phyloP scores from a whole-genome alignment of 2,329 filamentous ascomycete genomes.

The Xylaria sp. region DNA sequence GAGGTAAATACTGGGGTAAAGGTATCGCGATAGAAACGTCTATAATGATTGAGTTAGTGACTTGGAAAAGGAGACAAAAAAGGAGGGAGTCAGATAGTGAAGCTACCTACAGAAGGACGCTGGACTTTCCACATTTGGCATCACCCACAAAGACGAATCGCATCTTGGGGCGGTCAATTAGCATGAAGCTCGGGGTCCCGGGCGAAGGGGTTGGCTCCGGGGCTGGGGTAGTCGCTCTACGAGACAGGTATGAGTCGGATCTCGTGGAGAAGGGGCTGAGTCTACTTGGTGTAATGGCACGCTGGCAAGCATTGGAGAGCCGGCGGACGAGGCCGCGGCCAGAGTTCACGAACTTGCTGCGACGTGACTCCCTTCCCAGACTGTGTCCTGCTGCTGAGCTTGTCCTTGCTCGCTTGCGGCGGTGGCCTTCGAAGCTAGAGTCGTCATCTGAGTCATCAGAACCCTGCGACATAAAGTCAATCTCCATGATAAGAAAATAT shows the following conservation, averaged over 20 bases:
- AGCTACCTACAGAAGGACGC: slow-evolving; percentile 44
- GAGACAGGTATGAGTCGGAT: background rate
- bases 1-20: slow-evolving; percentile 40
- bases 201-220: slow-evolving; percentile 30
- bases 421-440: slow-evolving; percentile 36
- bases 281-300: slow-evolving; percentile 28
- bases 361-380: slow-evolving; percentile 26
- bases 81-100: background rate
- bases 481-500: background rate
- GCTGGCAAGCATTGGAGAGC: slow-evolving; percentile 39
- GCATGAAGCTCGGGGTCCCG: slow-evolving; percentile 33
- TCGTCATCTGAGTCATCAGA: slow-evolving; percentile 23
- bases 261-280: background rate
- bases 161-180: slow-evolving; percentile 42
- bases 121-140: slow-evolving; percentile 46
- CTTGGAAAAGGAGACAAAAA: background rate
- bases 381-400: slow-evolving; percentile 20
- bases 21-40: slow-evolving; percentile 44
- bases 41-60: slow-evolving; percentile 29
- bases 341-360: slow-evolving; percentile 31
- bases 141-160: slow-evolving; percentile 49
- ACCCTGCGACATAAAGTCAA: slow-evolving; percentile 31
- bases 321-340: slow-evolving; percentile 36
- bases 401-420: slow-evolving; percentile 41
- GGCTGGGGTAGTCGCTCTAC: slow-evolving; percentile 20